Evolutionary conservation across 2,329 filamentous ascomycete genomes (phyloP), one percentile per base, ranked within the genome.

Genomic region (Cercospora sesami): DNA sequence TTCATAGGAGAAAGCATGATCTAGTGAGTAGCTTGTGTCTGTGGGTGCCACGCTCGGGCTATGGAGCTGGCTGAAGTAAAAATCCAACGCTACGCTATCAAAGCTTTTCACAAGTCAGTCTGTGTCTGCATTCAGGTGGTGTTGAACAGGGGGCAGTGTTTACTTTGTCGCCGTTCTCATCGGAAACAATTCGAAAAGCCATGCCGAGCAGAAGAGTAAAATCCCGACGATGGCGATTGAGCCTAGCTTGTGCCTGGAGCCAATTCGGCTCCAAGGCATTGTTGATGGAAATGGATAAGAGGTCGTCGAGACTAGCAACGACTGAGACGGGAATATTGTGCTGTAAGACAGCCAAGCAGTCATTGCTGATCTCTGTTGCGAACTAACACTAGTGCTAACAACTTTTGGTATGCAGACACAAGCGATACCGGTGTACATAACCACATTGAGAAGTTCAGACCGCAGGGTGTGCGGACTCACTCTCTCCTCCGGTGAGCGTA

Each of bases 1-100:
- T 5, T 28, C 28, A n/a, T 30, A 59, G 23, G 55, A 30, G 55
- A 59, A 59, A 18, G 23, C 55, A 59, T 59, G 55, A 59, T 59
- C 55, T 31, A 59, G 55, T 6, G 55, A 59, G 28, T 30, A 59
- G 55, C 23, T 59, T 31, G 23, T 28, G 55, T 59, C 30, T 28
- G 28, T 59, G 10, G 55, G 55, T 18, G 23, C 23, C 23, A 59
- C 55, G 55, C 55, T 31, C 28, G 55, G 55, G 23, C 28, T 18
- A 59, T 59, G 55, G 3, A 59, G 55, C 28, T 59, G 55, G 3
- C 28, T 31, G 23, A 59, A 31, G 28, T 59, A 59, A 30, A 59
- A 59, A 12, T 59, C 28, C 55, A 59, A 59, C 55, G 55, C 55
- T 30, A 59, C 16, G 16, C 28, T 31, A 9, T 59, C 55, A 30